These are phyloP conservation scores for Oropetium thomaeum DNA, from an alignment of 176 grass and related monocot species.

Conservation along the genomic window DNA sequence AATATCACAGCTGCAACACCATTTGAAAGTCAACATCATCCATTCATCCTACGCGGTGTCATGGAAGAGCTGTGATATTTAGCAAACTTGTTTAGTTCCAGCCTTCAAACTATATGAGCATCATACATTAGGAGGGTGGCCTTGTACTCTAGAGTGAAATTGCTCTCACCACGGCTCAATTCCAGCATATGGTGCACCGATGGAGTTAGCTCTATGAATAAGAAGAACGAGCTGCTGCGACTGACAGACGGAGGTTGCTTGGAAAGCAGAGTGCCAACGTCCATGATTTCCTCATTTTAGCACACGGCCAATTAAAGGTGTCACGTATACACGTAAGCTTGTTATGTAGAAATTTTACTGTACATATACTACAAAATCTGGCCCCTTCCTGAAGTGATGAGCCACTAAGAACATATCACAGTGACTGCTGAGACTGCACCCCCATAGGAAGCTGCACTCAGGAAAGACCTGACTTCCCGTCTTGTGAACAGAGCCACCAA, in stretches of 20 bases:
- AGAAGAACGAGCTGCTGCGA: background rate
- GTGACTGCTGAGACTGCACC: background rate
- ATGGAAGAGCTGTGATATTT: background rate
- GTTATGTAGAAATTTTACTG: background rate
- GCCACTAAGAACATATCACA: background rate
- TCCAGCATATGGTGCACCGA: background rate
- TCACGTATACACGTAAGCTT: background rate
- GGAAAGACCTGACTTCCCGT: background rate
- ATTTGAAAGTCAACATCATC: background rate
- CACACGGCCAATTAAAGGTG: background rate
- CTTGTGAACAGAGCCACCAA: background rate
- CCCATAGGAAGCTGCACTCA: background rate
- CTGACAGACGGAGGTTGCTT: background rate
- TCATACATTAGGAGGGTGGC: background rate
- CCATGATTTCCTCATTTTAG: background rate
- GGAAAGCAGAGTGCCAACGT: background rate
- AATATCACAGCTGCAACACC: background rate
- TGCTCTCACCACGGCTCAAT: background rate
- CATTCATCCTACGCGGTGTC: background rate
- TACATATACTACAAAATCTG: conserved; percentile 9
- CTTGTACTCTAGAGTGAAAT: background rate
- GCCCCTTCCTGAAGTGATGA: background rate
- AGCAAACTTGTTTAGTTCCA: background rate
- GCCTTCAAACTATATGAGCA: background rate
- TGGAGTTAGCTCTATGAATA: background rate